Evolutionary conservation across 2,329 filamentous ascomycete species (phyloP), one percentile per base, ranked within the genome.

Genomic region (Fusarium neocosmosporiellum): DNA sequence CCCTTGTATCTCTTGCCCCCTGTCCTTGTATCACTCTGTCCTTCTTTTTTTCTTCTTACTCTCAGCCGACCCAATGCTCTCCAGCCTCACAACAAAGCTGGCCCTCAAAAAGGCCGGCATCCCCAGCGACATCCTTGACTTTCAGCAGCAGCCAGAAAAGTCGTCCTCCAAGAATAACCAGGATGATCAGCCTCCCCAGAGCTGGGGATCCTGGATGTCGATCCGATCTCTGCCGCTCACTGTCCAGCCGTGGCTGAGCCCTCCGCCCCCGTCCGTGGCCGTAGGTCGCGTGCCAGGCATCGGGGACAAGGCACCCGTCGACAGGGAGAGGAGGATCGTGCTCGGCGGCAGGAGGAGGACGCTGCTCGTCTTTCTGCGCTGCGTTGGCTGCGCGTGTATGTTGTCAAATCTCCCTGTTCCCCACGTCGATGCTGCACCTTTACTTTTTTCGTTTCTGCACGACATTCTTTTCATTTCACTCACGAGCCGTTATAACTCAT

Each of bases 61-160:
- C 76, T 53, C 33, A 43, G 41, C 22, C 43, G 31, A 62, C 29
- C 33, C 46, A 50, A 90, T 90, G 88, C 85, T 90, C 77, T 85
- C 86, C 75, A 86, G 83, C 71, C 80, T 91, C 65, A 85, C 86
- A 18, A 88, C 88, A 53, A 90, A 90, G 80, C 81, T 90, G 71
- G 89, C 88, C 69, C 83, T 91, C 73, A 88, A 84, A 72, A 89
- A 88, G 77, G 85, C 85, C 59, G 88, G 89, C 77, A 79, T 90
- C 63, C 84, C 86, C 41, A 86, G 83, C 79, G 82, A 89, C 72
- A 80, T 84, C 54, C 80, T 90, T 64, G 82, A 86, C 60, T 80
- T 84, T 31, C 68, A 62, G 36, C 78, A 78, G 50, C 79, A 80
- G 61, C 77, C 80, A 39, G 81, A 79, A 71, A 82, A 79, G 71